phyloP scores from a whole-genome alignment of 495 filamentous ascomycete species.

The Penicillium coprophilum region DNA sequence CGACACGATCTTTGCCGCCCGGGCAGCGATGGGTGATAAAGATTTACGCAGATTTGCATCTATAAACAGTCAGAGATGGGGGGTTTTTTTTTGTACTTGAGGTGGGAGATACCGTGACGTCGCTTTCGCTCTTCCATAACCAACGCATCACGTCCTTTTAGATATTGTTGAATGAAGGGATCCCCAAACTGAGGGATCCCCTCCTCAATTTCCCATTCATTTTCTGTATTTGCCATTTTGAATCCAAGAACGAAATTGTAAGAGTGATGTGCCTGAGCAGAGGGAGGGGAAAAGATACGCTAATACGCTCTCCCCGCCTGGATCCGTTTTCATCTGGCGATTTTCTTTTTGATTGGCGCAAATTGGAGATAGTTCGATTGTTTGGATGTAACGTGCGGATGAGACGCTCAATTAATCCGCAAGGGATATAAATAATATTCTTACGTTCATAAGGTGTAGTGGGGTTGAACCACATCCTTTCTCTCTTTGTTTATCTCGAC shows the following conservation, averaged over 20 bases:
- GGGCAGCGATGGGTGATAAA: conserved; percentile 69
- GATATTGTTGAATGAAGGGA: conserved; percentile 76
- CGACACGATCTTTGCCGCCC: conserved; percentile 74
- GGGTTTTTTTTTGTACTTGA: conserved; percentile 9
- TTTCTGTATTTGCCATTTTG: conserved; percentile 31
- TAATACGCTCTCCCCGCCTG: conserved; percentile 13
- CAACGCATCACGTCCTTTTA: conserved; percentile 71
- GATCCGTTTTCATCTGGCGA: conserved; percentile 3
- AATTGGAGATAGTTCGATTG: too few species aligned
- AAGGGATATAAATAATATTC: too few species aligned
- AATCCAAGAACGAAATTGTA: too few species aligned
- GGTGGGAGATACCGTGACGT: conserved; percentile 62
- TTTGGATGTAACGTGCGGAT: too few species aligned
- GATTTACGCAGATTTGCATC: conserved; percentile 52
- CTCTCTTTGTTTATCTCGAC: too few species aligned
- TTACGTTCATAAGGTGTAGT: too few species aligned
- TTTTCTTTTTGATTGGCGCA: background rate
- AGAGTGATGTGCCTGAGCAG: too few species aligned
- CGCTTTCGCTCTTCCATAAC: conserved; percentile 77
- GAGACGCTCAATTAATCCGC: too few species aligned
- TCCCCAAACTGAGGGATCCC: conserved; percentile 58
- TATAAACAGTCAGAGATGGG: conserved; percentile 10
- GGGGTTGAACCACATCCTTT: too few species aligned
- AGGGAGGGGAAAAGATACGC: conserved; percentile 8
- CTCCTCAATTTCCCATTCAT: conserved; percentile 50